phyloP scores from a whole-genome alignment of 192 early-diverging fungal species.

The Cladochytrium replicatum region DNA sequence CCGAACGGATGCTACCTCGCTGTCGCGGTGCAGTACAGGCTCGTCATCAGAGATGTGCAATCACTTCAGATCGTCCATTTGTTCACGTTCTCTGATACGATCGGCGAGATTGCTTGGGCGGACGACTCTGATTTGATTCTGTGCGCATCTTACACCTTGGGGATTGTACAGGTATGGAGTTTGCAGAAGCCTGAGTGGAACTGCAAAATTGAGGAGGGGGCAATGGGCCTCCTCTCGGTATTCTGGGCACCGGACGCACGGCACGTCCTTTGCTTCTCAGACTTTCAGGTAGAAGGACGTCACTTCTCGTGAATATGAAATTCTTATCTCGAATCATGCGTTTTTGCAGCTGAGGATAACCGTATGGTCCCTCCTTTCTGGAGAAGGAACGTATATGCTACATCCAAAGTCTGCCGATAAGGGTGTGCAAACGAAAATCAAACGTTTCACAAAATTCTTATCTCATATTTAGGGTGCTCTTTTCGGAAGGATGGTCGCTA shows the following conservation, averaged over 20 bases:
- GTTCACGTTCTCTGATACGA: conserved; percentile 35
- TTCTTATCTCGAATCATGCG: conserved; percentile 4
- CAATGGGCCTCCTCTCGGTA: conserved; percentile 30
- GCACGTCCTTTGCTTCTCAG: conserved; percentile 39
- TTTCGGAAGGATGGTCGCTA: conserved; percentile 56
- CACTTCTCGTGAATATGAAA: conserved; percentile 11
- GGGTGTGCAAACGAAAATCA: conserved; percentile 23
- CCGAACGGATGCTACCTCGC: conserved; percentile 58
- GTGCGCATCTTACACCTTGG: conserved; percentile 34
- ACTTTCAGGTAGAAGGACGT: conserved; percentile 33
- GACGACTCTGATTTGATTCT: conserved; percentile 51
- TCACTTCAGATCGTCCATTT: conserved; percentile 52
- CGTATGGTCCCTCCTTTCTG: conserved; percentile 54
- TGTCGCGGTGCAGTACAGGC: conserved; percentile 48
- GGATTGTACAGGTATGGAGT: conserved; percentile 43
- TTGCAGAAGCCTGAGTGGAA: conserved; percentile 50
- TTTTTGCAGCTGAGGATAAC: conserved; percentile 44
- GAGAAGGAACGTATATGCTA: conserved; percentile 49
- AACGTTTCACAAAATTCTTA: too few relatives aligned
- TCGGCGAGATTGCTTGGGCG: conserved; percentile 57
- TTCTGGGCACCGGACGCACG: conserved; percentile 43
- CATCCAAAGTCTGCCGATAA: conserved; percentile 55
- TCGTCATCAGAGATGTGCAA: conserved; percentile 59
- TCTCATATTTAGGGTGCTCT: conserved; percentile 22
- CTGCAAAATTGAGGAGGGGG: conserved; percentile 39